Conservation (phyloP, 192 early-diverging fungal genomes). For the Coemansia sp. region DNA sequence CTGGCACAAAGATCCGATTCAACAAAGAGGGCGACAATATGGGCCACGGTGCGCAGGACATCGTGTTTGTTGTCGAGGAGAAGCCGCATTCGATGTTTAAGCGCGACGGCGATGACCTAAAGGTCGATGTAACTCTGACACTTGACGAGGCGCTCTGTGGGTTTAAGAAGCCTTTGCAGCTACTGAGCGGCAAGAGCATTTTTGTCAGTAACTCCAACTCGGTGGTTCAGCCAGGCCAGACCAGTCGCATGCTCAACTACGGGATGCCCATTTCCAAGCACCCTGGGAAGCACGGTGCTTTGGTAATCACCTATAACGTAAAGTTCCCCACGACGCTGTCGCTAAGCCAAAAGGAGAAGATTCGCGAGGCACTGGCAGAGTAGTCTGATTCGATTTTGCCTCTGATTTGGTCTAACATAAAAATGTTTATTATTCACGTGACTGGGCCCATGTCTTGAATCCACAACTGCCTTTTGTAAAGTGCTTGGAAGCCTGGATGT, state of each 20-base stretch:
- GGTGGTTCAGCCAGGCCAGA: slow-evolving; percentile 72
- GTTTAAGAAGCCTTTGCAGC: slow-evolving; percentile 71
- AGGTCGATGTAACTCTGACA: slow-evolving; percentile 60
- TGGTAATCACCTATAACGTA: slow-evolving; percentile 78
- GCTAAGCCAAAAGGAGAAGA: slow-evolving; percentile 67
- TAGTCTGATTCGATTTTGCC: slow-evolving; percentile 3
- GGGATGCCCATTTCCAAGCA: slow-evolving; percentile 95
- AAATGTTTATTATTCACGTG: slow-evolving; percentile 3
- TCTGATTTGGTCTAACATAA: neutral
- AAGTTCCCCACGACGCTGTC: slow-evolving; percentile 75
- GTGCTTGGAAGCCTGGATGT: neutral
- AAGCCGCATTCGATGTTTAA: slow-evolving; percentile 86
- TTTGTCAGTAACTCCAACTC: slow-evolving; percentile 60
- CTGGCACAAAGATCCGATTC: slow-evolving; percentile 95
- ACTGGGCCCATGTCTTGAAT: neutral
- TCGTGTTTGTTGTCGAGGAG: slow-evolving; percentile 93
- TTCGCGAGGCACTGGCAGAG: slow-evolving; percentile 50
- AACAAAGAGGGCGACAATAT: slow-evolving; percentile 86
- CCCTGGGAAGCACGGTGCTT: slow-evolving; percentile 80
- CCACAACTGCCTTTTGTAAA: neutral
- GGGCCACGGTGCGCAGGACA: slow-evolving; percentile 80
- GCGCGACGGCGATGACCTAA: slow-evolving; percentile 85
- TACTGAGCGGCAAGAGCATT: slow-evolving; percentile 73
- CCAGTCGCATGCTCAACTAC: slow-evolving; percentile 71
- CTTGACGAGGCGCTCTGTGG: slow-evolving; percentile 79